Base-by-base conservation (phyloP, 2,329 filamentous ascomycete species). In the Chaetomium strumarium region DNA sequence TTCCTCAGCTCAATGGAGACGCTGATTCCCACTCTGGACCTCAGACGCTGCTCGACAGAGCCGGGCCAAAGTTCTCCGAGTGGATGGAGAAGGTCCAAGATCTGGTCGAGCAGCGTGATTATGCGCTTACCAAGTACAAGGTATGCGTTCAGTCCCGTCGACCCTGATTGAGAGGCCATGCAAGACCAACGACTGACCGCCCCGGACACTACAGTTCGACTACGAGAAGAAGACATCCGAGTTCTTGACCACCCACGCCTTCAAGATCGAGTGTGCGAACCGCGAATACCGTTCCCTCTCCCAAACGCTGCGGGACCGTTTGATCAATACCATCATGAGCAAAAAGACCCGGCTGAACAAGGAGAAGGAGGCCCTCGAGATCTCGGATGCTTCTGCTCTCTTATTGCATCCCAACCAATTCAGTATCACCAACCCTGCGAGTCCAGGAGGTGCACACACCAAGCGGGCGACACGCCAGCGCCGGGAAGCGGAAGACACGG, bases 31-130 rank as follows among this genome's bases (percentile, higher is more conserved):
- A 67, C 37, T 64, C 65, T 17, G 64, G 65, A n/a, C 74, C 74
- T 24, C 70, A 80, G 70, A 79, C 80, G 63, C 70, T 87, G 64
- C 66, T 88, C 24, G 79, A 85, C 49, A 86, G 88, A 72, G 90
- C 90, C 33, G 93, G 93, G 1, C 88, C 85, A 63, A 83, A 86
- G 65, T 96, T 96, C 68, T 79, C 85, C 54, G 84, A 89, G 60
- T 97, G 95, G 72, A 83, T 93, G 17, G 82, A 89, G 60, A 84
- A 92, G 56, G 81, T 96, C 49, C 95, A 96, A 66, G 86, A 95
- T 68, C 80, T 90, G 8, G 84, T 96, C 60, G 91, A 97, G 69
- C 81, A 89, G 64, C 82, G 89, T 61, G 93, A 99, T 73, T 84
- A 87, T 58, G 84, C 91, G 62, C 72, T 97, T 65, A 85, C 87